A percentile compares a stretch with the other conserved stretches of the same genome.
These are phyloP conservation scores for Naganishia sp. DNA, from an alignment of 1,284 basidiomycete genomes.

Conservation along the genomic window DNA sequence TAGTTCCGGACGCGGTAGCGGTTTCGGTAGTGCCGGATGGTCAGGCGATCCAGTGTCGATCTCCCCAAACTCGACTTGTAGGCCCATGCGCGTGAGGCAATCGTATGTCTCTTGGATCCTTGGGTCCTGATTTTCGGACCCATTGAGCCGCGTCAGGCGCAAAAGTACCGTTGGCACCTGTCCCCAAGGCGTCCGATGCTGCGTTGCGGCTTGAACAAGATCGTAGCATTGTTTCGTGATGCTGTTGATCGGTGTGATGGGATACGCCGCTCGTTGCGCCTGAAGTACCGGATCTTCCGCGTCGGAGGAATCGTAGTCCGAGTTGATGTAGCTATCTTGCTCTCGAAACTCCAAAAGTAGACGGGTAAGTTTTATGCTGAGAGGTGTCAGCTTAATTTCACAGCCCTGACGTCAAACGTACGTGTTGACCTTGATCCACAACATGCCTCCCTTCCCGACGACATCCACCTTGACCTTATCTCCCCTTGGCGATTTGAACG, in stretches of 20 bases:
- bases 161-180: constrained; percentile 55
- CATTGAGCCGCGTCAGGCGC: constrained; percentile 70
- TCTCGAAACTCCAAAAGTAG: constrained; percentile 74
- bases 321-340: constrained; percentile 71
- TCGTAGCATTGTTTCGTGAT: constrained; percentile 42
- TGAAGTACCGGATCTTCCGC: constrained; percentile 9
- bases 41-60: constrained; percentile 32
- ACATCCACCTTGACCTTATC: constrained; percentile 66
- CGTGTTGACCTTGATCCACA: constrained; percentile 84
- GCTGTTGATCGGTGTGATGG: constrained; percentile 66
- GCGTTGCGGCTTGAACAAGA: constrained; percentile 63
- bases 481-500: constrained; percentile 47
- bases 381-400: constrained; percentile 2
- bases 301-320: constrained; percentile 28
- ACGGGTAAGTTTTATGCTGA: constrained; percentile 75
- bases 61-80: constrained; percentile 70
- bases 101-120: constrained; percentile 66
- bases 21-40: neutral
- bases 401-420: constrained; percentile 44
- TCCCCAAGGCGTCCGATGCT: constrained; percentile 53
- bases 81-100: constrained; percentile 62
- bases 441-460: constrained; percentile 68
- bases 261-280: constrained; percentile 26
- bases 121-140: constrained; percentile 43
- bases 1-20: constrained; percentile 33